phyloP scores from a whole-genome alignment of 2,329 filamentous ascomycete species.

The Hymenoscyphus fructigenus region DNA sequence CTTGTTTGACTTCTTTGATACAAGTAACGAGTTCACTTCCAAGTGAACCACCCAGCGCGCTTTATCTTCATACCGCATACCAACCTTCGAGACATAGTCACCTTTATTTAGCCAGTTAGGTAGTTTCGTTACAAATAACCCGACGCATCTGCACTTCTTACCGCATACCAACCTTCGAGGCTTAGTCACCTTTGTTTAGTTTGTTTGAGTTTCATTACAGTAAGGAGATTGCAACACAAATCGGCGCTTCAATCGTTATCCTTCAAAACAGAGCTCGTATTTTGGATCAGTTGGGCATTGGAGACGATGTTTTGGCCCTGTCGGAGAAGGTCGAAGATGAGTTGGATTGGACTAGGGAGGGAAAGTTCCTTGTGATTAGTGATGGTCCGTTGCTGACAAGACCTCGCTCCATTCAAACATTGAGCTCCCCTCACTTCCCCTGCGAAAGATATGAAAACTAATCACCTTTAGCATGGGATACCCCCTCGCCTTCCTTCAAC shows the following conservation, averaged over 20 bases:
- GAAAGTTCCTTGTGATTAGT: conserved; percentile 4
- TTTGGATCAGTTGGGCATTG: conserved; percentile 50
- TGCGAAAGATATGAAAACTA: too few species aligned
- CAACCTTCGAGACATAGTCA: too few species aligned
- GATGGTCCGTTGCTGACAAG: neutral
- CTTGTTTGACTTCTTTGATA: too few species aligned
- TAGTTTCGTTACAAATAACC: too few species aligned
- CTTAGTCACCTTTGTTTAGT: too few species aligned
- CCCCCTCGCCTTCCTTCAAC: neutral
- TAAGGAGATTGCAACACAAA: conserved; percentile 42
- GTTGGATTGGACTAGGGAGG: neutral
- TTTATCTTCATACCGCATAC: too few species aligned
- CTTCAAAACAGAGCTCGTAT: conserved; percentile 44
- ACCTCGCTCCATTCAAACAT: neutral
- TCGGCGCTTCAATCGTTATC: conserved; percentile 49
- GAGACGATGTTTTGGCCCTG: conserved; percentile 23
- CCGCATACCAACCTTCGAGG: too few species aligned
- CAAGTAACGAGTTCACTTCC: too few species aligned
- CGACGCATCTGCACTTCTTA: too few species aligned
- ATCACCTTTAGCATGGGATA: neutral
- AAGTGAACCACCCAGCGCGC: too few species aligned
- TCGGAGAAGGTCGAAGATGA: conserved; percentile 41
- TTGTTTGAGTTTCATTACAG: too few species aligned
- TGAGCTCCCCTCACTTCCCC: neutral
- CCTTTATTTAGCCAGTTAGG: too few species aligned